A percentile compares a stretch with the other conserved stretches of the same genome.
Evolutionary conservation across 805 yeast genomes (phyloP).

Genomic region (Ogataea dorogensis): DNA sequence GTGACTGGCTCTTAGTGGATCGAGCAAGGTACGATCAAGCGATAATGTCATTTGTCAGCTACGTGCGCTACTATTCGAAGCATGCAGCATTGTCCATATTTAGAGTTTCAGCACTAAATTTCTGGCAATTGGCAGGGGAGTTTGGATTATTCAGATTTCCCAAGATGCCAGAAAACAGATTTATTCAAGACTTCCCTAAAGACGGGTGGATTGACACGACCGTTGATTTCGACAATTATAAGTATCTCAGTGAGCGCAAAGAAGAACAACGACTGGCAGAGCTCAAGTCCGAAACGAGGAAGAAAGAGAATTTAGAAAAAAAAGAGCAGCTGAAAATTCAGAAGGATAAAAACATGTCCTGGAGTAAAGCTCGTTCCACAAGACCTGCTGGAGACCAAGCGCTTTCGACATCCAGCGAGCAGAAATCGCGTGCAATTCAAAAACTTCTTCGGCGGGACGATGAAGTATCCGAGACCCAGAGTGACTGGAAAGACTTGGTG

Average conservation of each 20-base stretch:
- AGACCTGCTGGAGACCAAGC: conserved; percentile 45
- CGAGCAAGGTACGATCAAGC: conserved; percentile 82
- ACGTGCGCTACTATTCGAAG: conserved; percentile 77
- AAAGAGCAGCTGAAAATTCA: conserved; percentile 44
- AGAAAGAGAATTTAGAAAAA: conserved; percentile 36
- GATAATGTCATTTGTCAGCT: conserved; percentile 77
- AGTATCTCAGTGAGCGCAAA: conserved; percentile 60
- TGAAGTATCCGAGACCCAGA: conserved; percentile 43
- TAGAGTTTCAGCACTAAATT: conserved; percentile 68
- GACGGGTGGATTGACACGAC: conserved; percentile 70
- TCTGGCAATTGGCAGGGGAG: conserved; percentile 65
- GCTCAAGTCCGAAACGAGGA: conserved; percentile 45
- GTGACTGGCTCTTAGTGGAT: conserved; percentile 65
- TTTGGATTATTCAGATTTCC: conserved; percentile 86
- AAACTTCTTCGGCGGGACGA: conserved; percentile 5
- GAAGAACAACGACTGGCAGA: conserved; percentile 63
- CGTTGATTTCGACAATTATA: conserved; percentile 66
- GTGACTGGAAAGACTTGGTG: conserved; percentile 89
- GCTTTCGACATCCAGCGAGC: too few species aligned
- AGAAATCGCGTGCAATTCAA: neutral
- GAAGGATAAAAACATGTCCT: conserved; percentile 59
- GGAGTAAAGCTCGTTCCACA: conserved; percentile 54
- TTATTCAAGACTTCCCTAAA: conserved; percentile 53
- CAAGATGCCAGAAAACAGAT: conserved; percentile 84
- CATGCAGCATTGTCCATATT: conserved; percentile 89